phyloP scores from a whole-genome alignment of 352 stramenopile genomes.

The Phytophthora cryptogea region DNA sequence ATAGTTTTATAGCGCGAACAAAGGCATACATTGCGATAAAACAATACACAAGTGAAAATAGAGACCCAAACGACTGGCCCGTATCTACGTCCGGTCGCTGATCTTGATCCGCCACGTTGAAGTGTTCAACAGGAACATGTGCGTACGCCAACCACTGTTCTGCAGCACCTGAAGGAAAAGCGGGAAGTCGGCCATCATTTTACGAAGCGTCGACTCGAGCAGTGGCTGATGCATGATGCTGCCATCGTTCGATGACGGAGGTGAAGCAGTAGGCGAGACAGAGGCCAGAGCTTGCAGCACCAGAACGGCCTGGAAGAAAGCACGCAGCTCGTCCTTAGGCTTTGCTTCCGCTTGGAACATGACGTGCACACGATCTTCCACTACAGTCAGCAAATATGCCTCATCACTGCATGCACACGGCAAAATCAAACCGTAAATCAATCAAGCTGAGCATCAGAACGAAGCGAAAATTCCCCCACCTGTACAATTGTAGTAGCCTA shows the following conservation, averaged over 20 bases:
- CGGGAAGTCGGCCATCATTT: slow-evolving; percentile 61
- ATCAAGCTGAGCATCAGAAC: background rate
- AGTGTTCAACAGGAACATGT: slow-evolving; percentile 77
- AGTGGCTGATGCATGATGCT: slow-evolving; percentile 32
- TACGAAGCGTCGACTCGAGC: slow-evolving; percentile 49
- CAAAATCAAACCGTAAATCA: slow-evolving; percentile 2
- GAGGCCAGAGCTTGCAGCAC: slow-evolving; percentile 48
- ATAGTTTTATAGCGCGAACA: background rate
- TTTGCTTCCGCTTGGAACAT: slow-evolving; percentile 58
- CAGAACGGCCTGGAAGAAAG: slow-evolving; percentile 72
- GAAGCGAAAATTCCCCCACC: slow-evolving; percentile 22
- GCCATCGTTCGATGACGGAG: slow-evolving; percentile 20
- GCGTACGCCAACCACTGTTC: slow-evolving; percentile 65
- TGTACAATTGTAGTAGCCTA: slow-evolving; percentile 54
- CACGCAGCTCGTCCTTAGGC: slow-evolving; percentile 67
- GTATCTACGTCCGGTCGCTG: slow-evolving; percentile 39
- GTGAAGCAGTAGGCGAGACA: slow-evolving; percentile 13
- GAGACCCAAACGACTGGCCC: background rate
- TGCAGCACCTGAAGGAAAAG: slow-evolving; percentile 70
- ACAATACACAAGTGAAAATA: background rate
- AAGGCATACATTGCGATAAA: background rate
- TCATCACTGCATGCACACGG: slow-evolving; percentile 48
- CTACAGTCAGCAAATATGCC: slow-evolving; percentile 54
- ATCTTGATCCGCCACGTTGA: slow-evolving; percentile 70
- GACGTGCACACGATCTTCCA: slow-evolving; percentile 42